phyloP scores from a whole-genome alignment of 2,329 filamentous ascomycete species.

The Allantophomopsis lycopodina region DNA sequence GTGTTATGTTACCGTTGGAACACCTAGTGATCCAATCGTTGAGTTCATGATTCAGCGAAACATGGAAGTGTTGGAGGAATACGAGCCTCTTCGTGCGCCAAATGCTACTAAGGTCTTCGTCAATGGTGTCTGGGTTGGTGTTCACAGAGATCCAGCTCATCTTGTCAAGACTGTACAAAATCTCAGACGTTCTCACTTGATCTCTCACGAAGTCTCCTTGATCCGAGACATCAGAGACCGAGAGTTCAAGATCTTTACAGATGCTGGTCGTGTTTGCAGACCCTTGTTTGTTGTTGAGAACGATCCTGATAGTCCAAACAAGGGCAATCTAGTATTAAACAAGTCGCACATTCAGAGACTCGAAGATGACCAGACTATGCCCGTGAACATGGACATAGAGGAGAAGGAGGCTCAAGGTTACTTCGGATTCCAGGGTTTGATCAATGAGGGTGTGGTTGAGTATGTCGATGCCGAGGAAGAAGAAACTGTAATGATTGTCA shows the following conservation, averaged over 20 bases:
- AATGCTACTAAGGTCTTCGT: conserved; percentile 97
- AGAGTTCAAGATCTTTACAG: conserved; percentile 97
- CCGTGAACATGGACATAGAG: conserved; percentile 42
- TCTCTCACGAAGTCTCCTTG: conserved; percentile 86
- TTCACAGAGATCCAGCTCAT: conserved; percentile 78
- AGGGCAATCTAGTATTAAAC: conserved; percentile 67
- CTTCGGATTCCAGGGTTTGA: conserved; percentile 80
- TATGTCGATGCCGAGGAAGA: conserved; percentile 98
- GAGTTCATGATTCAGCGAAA: conserved; percentile 93
- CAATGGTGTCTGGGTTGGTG: conserved; percentile 95
- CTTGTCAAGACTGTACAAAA: conserved; percentile 68
- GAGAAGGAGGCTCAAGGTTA: conserved; percentile 41
- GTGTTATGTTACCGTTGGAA: conserved; percentile 96
- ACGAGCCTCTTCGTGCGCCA: conserved; percentile 71
- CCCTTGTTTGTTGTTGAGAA: conserved; percentile 91
- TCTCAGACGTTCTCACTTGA: conserved; percentile 65
- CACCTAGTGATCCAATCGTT: conserved; percentile 76
- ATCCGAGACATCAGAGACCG: conserved; percentile 93
- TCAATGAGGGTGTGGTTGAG: conserved; percentile 77
- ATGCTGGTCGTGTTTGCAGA: conserved; percentile 87
- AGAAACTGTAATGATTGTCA: conserved; percentile 97
- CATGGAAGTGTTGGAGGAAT: conserved; percentile 96
- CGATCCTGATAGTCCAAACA: conserved; percentile 58
- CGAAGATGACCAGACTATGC: conserved; percentile 56
- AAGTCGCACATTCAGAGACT: conserved; percentile 72